Percentiles rank a stretch among this genome's conserved stretches.
phyloP scores from a whole-genome alignment of 352 stramenopile species.

The Phytophthora cactorum region DNA sequence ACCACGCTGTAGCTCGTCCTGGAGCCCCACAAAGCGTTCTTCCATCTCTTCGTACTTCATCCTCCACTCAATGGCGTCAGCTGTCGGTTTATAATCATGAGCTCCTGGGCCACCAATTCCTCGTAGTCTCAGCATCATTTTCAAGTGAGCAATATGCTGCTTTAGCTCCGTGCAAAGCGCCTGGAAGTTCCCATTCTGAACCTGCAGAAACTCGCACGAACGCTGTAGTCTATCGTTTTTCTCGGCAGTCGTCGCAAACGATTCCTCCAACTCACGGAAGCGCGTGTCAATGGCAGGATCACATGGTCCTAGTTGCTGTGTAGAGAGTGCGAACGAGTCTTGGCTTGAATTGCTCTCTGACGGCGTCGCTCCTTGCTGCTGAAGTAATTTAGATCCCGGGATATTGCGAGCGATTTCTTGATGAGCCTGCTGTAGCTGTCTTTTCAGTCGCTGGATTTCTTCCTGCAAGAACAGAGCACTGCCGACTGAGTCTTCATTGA shows the following conservation, averaged over 20 bases:
- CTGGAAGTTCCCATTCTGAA: constrained; percentile 62
- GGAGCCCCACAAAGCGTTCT: constrained; percentile 57
- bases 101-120: constrained; percentile 28
- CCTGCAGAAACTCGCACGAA: constrained; percentile 58
- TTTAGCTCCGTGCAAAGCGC: constrained; percentile 66
- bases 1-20: constrained; percentile 50
- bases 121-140: constrained; percentile 61
- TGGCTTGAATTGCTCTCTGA: constrained; percentile 20
- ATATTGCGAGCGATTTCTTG: constrained; percentile 35
- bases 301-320: constrained; percentile 17
- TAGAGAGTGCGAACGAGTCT: constrained; percentile 11
- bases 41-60: constrained; percentile 87
- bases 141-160: constrained; percentile 58
- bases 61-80: constrained; percentile 82
- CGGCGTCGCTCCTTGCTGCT: constrained; percentile 18
- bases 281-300: constrained; percentile 49
- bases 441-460: constrained; percentile 68
- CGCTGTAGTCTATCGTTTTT: constrained; percentile 63
- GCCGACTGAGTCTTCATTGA: constrained; percentile 83
- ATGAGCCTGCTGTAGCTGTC: constrained; percentile 63
- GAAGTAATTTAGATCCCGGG: constrained; percentile 21
- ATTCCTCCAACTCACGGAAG: constrained; percentile 69
- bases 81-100: constrained; percentile 64
- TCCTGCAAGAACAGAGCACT: constrained; percentile 71
- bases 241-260: constrained; percentile 63